Evolutionary conservation across 2,329 filamentous ascomycete species (phyloP).

Genomic region (Stromatinia cepivora): DNA sequence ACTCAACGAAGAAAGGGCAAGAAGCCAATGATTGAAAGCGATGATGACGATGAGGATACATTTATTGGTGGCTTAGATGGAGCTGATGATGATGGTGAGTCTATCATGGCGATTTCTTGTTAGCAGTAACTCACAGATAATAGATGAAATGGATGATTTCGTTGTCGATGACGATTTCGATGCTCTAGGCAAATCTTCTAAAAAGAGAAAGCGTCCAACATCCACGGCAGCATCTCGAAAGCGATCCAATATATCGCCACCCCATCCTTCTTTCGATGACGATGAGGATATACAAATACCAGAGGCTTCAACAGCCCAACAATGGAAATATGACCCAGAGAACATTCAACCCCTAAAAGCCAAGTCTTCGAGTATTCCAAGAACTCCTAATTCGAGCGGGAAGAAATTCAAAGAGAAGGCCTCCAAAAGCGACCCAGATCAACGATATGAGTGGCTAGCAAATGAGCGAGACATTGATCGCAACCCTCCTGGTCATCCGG

Average conservation of each 20-base stretch:
- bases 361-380: slow-evolving; percentile 45
- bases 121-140: slow-evolving; percentile 18
- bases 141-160: slow-evolving; percentile 80
- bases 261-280: slow-evolving; percentile 47
- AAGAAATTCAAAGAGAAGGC: slow-evolving; percentile 61
- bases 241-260: slow-evolving; percentile 56
- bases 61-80: slow-evolving; percentile 63
- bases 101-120: not conserved
- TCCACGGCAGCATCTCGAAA: slow-evolving; percentile 60
- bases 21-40: slow-evolving; percentile 61
- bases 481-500: slow-evolving; percentile 74
- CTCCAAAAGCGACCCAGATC: slow-evolving; percentile 77
- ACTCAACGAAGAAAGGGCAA: slow-evolving; percentile 48
- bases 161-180: slow-evolving; percentile 82
- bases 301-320: slow-evolving; percentile 70
- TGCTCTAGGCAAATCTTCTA: slow-evolving; percentile 55
- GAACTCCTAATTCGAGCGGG: slow-evolving; percentile 39
- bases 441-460: slow-evolving; percentile 88
- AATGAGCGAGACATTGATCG: slow-evolving; percentile 82
- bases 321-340: slow-evolving; percentile 76
- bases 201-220: slow-evolving; percentile 66
- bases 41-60: slow-evolving; percentile 66
- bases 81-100: slow-evolving; percentile 57
- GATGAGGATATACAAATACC: slow-evolving; percentile 55
- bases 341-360: slow-evolving; percentile 53